phyloP scores from a whole-genome alignment of 2,329 filamentous ascomycete species.

The Zymoseptoria pseudotritici region DNA sequence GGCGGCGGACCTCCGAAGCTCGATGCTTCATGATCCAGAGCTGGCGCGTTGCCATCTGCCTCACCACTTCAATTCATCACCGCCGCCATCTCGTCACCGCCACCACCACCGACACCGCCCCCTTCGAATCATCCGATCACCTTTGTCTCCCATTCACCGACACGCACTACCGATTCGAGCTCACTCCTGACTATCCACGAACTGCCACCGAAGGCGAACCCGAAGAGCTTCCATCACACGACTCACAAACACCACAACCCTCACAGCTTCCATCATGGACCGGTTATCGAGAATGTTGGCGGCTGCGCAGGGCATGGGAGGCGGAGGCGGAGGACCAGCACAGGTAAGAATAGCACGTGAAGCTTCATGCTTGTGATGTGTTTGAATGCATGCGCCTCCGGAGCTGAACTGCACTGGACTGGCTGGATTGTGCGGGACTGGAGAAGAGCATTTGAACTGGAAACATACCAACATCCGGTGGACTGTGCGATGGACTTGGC shows the following conservation, averaged over 20 bases:
- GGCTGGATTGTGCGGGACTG: not conserved
- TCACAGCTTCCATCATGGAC: constrained; percentile 59
- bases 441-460: not conserved
- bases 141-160: constrained; percentile 1
- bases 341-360: constrained; percentile 43
- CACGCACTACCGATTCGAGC: not conserved
- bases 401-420: not conserved
- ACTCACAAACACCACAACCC: not conserved
- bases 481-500: not conserved
- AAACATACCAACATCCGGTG: not conserved
- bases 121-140: not conserved
- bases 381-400: not conserved
- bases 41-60: constrained; percentile 12
- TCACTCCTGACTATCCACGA: not conserved
- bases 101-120: constrained; percentile 4
- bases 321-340: constrained; percentile 60
- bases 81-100: constrained; percentile 1
- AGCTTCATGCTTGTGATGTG: not conserved
- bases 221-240: not conserved
- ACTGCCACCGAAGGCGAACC: not conserved
- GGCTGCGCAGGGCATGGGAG: constrained; percentile 57
- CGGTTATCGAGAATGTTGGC: constrained; percentile 84
- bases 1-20: not conserved
- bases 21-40: not conserved
- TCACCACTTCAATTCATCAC: constrained; percentile 1